Percentiles rank a stretch among this genome's conserved stretches.
phyloP scores from a whole-genome alignment of 805 yeast species.

The Debaryomyces tyrocola region DNA sequence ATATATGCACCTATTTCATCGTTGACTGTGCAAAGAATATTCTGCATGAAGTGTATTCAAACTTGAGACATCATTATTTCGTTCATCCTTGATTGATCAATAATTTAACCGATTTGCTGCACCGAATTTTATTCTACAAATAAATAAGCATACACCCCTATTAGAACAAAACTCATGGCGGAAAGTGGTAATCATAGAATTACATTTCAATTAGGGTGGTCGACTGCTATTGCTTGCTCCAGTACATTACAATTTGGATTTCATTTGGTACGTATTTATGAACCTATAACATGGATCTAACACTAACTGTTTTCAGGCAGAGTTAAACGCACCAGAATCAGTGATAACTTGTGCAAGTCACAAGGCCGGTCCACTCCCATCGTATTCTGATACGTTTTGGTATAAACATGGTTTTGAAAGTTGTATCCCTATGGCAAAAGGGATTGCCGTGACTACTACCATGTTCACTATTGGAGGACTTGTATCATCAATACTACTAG shows the following conservation, averaged over 20 bases:
- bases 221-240: conserved; percentile 32
- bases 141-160: background rate
- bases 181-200: conserved; percentile 15
- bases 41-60: too few relatives aligned
- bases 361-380: conserved; percentile 16
- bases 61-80: too few relatives aligned
- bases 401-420: conserved; percentile 16
- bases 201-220: conserved; percentile 33
- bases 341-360: conserved; percentile 25
- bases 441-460: conserved; percentile 28
- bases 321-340: conserved; percentile 34
- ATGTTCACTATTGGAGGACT: conserved; percentile 39
- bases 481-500: conserved; percentile 28
- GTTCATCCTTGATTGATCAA: too few relatives aligned
- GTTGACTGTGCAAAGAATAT: too few relatives aligned
- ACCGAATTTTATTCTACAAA: too few relatives aligned
- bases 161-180: background rate
- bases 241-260: conserved; percentile 41
- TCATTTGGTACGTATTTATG: conserved; percentile 20
- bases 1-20: too few relatives aligned
- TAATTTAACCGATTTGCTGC: too few relatives aligned
- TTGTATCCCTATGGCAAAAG: conserved; percentile 27
- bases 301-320: conserved; percentile 16
- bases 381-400: conserved; percentile 30
- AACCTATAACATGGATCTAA: background rate